Base-by-base conservation (phyloP, 805 yeast species). In the Ogataea methanolica region DNA sequence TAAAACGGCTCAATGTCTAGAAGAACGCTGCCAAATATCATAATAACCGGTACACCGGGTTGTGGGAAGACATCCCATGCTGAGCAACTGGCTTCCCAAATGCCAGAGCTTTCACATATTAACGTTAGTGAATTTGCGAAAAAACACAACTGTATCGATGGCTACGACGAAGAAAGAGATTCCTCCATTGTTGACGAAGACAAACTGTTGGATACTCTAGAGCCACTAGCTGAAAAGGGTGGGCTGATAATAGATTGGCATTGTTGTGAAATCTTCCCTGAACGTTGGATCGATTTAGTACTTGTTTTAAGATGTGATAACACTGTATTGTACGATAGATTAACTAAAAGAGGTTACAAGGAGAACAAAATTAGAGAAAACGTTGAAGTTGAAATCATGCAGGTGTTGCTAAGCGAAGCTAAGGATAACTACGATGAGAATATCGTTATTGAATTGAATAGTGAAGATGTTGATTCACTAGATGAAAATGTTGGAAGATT, bases 311-410 rank as follows among this genome's bases (percentile, higher is more conserved):
- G 91, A 54, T 83, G 96, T 40, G 85, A 87, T 59, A 89, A 87
- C 59, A 69, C 82, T 15, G 66, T 72, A 1, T 75, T 94, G 23
- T 85, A 76, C 65, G 96, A 89, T 44, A 75, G 99, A 58, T 72
- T 94, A 56, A 71, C 73, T 51, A 76, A 79, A 50, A 78, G 99
- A 65, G 85, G 83, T 6, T 94, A 94, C 62, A 80, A 84, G 46
- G 85, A 88, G 51, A 74, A 77, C 50, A 94, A 94, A 68, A 80
- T 94, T 53, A 85, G 83, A 48, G 99, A 94, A 60, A 94, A 94
- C 62, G 69, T 94, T 40, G 99, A 94, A 65, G 95, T 96, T 50
- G 99, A 94, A 68, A 94, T 94, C 54, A 94, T 94, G 98, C 92
- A 91, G 56, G 88, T 92, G 14, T 79, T 94, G 15, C 67, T 82